A percentile compares a stretch with the other conserved stretches of the same genome.
These are phyloP conservation scores for Solanum gandarillasii DNA, from an alignment of 257 asterid species.

Conservation along the genomic window DNA sequence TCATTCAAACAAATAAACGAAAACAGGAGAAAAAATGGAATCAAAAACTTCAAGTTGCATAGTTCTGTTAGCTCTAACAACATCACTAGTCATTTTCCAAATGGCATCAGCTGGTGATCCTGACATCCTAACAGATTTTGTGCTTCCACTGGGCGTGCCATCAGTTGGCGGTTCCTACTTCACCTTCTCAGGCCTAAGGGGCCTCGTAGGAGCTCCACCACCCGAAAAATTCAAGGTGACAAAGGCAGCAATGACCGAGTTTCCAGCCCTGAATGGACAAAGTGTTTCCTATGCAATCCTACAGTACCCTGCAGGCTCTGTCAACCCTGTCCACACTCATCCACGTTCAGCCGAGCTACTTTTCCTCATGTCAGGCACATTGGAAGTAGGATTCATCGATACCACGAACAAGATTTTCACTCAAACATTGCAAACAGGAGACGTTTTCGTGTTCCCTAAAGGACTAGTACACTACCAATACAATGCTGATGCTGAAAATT, in stretches of 20 bases:
- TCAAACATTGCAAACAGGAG: slow-evolving; percentile 32
- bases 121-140: slow-evolving; percentile 40
- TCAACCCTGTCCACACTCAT: slow-evolving; percentile 54
- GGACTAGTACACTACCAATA: slow-evolving; percentile 45
- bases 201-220: slow-evolving; percentile 19
- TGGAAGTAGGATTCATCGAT: slow-evolving; percentile 50
- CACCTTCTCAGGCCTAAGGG: slow-evolving; percentile 42
- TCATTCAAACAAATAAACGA: background rate
- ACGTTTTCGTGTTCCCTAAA: slow-evolving; percentile 36
- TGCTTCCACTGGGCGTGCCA: slow-evolving; percentile 13
- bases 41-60: background rate
- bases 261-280: slow-evolving; percentile 39
- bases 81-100: slow-evolving; percentile 1
- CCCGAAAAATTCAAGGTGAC: slow-evolving; percentile 30
- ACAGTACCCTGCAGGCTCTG: slow-evolving; percentile 26
- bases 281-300: slow-evolving; percentile 45
- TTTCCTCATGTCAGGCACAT: slow-evolving; percentile 27
- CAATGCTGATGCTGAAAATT: slow-evolving; percentile 24
- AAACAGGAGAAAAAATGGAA: background rate
- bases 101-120: slow-evolving; percentile 29
- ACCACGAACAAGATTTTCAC: slow-evolving; percentile 29
- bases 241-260: slow-evolving; percentile 41
- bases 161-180: slow-evolving; percentile 19
- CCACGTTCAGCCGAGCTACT: slow-evolving; percentile 57
- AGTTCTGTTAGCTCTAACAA: background rate